These are phyloP conservation scores for Rhamnella rubrinervis DNA, from an alignment of 331 rosid species.

Conservation along the genomic window DNA sequence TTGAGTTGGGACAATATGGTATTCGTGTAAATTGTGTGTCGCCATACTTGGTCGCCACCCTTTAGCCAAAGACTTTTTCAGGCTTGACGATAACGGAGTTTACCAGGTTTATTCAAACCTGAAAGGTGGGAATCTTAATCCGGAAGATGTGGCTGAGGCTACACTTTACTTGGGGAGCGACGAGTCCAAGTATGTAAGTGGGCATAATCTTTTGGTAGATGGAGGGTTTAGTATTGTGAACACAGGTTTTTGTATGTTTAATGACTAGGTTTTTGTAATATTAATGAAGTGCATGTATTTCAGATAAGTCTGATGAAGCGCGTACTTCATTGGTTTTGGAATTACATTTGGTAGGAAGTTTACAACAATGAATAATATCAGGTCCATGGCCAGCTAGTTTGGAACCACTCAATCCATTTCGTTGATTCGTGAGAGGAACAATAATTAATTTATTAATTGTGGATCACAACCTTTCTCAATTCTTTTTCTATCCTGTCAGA, in stretches of 20 bases:
- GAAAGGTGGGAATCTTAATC: constrained; percentile 17
- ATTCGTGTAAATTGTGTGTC: constrained; percentile 57
- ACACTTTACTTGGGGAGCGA: constrained; percentile 40
- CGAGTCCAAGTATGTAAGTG: constrained; percentile 41
- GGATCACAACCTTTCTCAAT: too few species aligned
- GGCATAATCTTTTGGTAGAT: constrained; percentile 34
- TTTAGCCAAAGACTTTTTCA: neutral
- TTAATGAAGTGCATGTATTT: too few species aligned
- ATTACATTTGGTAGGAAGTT: too few species aligned
- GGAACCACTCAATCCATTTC: too few species aligned
- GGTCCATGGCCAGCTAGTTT: too few species aligned
- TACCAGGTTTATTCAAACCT: constrained; percentile 10
- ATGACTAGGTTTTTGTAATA: neutral
- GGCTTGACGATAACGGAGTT: constrained; percentile 20
- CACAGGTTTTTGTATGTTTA: constrained; percentile 29
- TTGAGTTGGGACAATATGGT: constrained; percentile 52
- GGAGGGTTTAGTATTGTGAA: constrained; percentile 37
- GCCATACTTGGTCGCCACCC: constrained; percentile 37
- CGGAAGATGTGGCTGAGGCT: constrained; percentile 39
- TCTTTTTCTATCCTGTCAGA: too few species aligned
- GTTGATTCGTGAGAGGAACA: too few species aligned
- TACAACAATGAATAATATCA: too few species aligned
- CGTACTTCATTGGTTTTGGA: too few species aligned
- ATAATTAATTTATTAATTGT: too few species aligned
- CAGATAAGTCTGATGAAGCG: too few species aligned